Evolutionary conservation across 441 rosid species (phyloP).

Genomic region (Erodium texanum): DNA sequence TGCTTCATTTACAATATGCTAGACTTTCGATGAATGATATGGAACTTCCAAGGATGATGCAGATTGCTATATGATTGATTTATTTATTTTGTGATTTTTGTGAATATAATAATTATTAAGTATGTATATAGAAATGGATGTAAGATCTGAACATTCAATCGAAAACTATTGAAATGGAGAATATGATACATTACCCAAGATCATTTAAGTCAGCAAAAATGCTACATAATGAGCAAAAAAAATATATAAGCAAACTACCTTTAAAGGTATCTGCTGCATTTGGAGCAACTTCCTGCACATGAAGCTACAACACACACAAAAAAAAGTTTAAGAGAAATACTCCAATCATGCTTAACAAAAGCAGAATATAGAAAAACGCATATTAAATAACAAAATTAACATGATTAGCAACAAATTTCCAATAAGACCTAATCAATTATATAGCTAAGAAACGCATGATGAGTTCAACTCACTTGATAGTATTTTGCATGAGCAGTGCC

Average conservation of each 20-base stretch:
- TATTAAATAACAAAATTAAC: neutral
- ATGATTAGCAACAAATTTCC: neutral
- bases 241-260: slow-evolving; percentile 35
- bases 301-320: slow-evolving; percentile 50
- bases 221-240: neutral
- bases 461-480: slow-evolving; percentile 59
- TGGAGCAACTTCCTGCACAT: slow-evolving; percentile 63
- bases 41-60: neutral
- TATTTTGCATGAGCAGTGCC: slow-evolving; percentile 49
- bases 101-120: too few species aligned
- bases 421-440: neutral
- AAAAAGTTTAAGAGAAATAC: slow-evolving; percentile 13
- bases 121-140: neutral
- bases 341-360: neutral
- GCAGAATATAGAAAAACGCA: neutral
- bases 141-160: neutral
- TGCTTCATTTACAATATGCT: neutral
- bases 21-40: neutral
- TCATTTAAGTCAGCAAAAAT: too few species aligned
- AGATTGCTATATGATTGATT: neutral
- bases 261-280: slow-evolving; percentile 43
- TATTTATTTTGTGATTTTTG: neutral
- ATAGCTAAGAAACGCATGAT: neutral
- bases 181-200: too few species aligned
- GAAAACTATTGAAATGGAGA: too few species aligned